Conservation (phyloP, 2,329 filamentous ascomycete genomes). For the Corinectria fuckeliana region DNA sequence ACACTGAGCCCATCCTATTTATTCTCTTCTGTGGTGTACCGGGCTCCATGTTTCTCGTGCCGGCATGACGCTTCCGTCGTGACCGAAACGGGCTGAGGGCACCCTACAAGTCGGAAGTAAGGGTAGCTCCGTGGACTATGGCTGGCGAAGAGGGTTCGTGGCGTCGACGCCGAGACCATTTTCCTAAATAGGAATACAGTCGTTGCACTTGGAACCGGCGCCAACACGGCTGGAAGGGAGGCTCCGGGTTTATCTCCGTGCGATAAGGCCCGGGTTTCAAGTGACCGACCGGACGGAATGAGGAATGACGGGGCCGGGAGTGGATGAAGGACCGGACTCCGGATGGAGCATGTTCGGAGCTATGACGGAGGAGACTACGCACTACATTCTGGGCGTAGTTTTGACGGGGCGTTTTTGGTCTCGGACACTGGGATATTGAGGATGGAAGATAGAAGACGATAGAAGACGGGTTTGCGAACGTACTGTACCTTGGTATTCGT, state of each 20-base stretch:
- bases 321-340: background rate
- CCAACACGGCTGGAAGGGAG: background rate
- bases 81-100: background rate
- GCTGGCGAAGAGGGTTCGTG: background rate
- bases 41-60: background rate
- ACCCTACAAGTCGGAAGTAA: background rate
- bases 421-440: background rate
- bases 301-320: background rate
- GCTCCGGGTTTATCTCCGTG: slow-evolving; percentile 7
- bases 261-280: background rate
- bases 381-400: too few species aligned
- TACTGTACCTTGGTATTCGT: too few species aligned
- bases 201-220: background rate
- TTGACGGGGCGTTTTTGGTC: background rate
- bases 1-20: background rate
- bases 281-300: background rate
- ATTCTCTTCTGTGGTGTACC: background rate
- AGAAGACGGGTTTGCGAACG: too few species aligned
- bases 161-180: slow-evolving; percentile 10
- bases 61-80: background rate
- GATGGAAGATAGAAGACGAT: background rate
- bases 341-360: background rate
- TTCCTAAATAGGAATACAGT: slow-evolving; percentile 30
- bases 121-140: background rate
- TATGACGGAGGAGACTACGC: background rate